A percentile compares a stretch with the other conserved stretches of the same genome.
Evolutionary conservation across 2,329 filamentous ascomycete species (phyloP).

Genomic region (Huntiella omanensis): DNA sequence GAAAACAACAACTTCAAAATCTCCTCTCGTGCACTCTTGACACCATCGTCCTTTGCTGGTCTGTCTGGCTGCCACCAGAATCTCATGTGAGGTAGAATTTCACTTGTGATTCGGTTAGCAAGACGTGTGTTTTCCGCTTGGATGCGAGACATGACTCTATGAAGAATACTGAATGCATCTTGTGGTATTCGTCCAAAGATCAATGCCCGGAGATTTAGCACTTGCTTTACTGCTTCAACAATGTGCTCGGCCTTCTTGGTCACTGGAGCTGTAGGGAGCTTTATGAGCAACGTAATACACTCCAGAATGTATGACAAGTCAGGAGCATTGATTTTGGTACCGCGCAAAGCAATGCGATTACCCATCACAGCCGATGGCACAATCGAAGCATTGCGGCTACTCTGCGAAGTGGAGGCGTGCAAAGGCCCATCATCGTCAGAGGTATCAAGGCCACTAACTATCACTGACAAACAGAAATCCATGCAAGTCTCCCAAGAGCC

Average conservation of each 20-base stretch:
- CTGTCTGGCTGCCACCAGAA: slow-evolving; percentile 62
- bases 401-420: slow-evolving; percentile 18
- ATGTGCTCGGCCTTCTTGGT: neutral
- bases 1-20: slow-evolving; percentile 55
- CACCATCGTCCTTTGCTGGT: slow-evolving; percentile 37
- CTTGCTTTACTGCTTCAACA: slow-evolving; percentile 16
- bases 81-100: slow-evolving; percentile 51
- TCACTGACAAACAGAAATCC: slow-evolving; percentile 49
- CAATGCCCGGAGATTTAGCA: slow-evolving; percentile 39
- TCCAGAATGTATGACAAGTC: slow-evolving; percentile 35
- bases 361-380: slow-evolving; percentile 12
- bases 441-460: slow-evolving; percentile 32
- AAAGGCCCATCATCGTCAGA: slow-evolving; percentile 17
- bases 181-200: slow-evolving; percentile 47
- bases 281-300: slow-evolving; percentile 45
- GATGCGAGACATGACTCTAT: slow-evolving; percentile 45
- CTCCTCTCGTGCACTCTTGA: slow-evolving; percentile 51
- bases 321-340: slow-evolving; percentile 13
- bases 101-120: slow-evolving; percentile 37
- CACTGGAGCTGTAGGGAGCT: slow-evolving; percentile 49
- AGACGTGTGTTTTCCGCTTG: slow-evolving; percentile 50
- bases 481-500: slow-evolving; percentile 51
- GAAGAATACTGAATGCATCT: slow-evolving; percentile 57
- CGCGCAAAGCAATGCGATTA: slow-evolving; percentile 5
- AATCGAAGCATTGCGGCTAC: slow-evolving; percentile 12